Evolutionary conservation across 345 rosid genomes (phyloP), one percentile per base, ranked within the genome.

Genomic region (Bruguiera gymnorhiza): DNA sequence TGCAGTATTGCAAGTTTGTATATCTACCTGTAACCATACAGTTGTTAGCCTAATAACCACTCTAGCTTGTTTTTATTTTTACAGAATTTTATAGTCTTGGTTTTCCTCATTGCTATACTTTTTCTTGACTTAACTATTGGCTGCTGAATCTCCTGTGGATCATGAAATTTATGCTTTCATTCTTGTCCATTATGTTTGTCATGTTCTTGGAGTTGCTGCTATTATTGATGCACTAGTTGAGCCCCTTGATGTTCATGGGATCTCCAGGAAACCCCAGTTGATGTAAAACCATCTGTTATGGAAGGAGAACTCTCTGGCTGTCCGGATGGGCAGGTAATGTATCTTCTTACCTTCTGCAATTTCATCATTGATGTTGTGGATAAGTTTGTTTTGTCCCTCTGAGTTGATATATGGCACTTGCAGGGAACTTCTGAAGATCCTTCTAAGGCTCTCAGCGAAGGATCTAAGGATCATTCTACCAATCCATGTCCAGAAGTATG

Each of bases 261-360:
- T 75, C 37, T 67, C 39, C 83, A 87, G 88, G 88, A 78, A 74
- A 81, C 86, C 20, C 81, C 78, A 6, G 32, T 76, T 53, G 91
- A 84, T 68, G 75, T 85, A 65, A 86, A 84, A 77, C 90, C 84
- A 55, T 72, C 81, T 31, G 59, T 83, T 55, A 68, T 72, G 71
- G 88, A 84, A 75, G 84, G 82, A 72, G 81, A 73, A 63, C 64
- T 76, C 73, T 65, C 86, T 46, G 72, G 75, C 58, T 76, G 75
- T 73, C 82, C 43, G 62, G 83, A 79, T 59, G 77, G 77, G 67
- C 82, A 73, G 76, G 89, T 85, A 84, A 23, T 19, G 63, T 36
- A 51, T 78, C 68, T 50, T 71, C 71, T 70, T 69, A 26, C 60
- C 55, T 10, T 1, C 75, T 62, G 66, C 27, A 48, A 60, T 71